Percentiles rank a stretch among this genome's conserved stretches.
These are phyloP conservation scores for Panaeolus cyanescens DNA, from an alignment of 768 basidiomycete genomes.

Conservation along the genomic window DNA sequence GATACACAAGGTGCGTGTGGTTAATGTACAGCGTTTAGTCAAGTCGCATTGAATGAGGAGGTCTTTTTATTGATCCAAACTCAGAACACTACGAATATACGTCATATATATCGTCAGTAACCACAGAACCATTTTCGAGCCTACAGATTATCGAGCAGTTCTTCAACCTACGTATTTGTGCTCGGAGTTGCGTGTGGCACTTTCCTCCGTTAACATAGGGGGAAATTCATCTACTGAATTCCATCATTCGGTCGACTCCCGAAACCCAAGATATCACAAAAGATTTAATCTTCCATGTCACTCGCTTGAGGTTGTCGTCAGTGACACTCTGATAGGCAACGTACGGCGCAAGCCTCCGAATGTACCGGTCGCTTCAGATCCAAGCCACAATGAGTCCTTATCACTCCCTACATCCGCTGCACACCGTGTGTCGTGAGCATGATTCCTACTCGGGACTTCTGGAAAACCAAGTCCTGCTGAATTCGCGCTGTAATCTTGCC, in stretches of 20 bases:
- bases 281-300: conserved; percentile 1
- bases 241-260: neutral
- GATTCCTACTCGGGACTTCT: neutral
- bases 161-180: neutral
- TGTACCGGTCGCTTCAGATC: neutral
- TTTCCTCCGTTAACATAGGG: neutral
- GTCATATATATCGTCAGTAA: neutral
- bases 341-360: conserved; percentile 1
- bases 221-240: neutral
- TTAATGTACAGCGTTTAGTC: neutral
- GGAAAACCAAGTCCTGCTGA: neutral
- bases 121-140: neutral
- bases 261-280: conserved; percentile 2
- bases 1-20: neutral
- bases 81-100: neutral
- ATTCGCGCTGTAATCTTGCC: too few relatives aligned
- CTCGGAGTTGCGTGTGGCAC: neutral
- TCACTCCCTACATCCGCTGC: neutral
- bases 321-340: conserved; percentile 2
- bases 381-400: neutral
- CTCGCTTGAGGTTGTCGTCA: neutral
- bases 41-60: neutral
- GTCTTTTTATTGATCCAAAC: neutral
- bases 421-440: neutral
- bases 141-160: neutral